Evolutionary conservation across 495 filamentous ascomycete species (phyloP).

Genomic region (Halenospora varia): DNA sequence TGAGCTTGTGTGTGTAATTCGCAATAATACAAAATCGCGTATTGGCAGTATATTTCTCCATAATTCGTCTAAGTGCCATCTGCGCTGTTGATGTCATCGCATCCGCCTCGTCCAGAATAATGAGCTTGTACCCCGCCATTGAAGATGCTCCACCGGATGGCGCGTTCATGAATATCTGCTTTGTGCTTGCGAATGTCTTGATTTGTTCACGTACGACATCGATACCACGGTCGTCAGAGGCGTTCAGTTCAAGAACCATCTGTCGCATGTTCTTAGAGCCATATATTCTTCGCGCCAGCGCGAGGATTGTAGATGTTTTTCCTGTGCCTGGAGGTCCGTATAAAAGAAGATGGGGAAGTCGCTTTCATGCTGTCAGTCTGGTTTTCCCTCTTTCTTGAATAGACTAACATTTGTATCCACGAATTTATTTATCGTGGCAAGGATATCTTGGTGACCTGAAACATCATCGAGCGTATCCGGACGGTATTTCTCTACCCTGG

Average conservation of each 20-base stretch:
- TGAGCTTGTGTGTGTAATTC: slow-evolving; percentile 99
- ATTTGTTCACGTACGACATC: slow-evolving; percentile 98
- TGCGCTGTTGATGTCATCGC: slow-evolving; percentile 97
- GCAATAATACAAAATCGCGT: slow-evolving; percentile 98
- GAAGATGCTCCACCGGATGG: slow-evolving; percentile 58
- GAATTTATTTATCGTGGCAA: slow-evolving; percentile 95
- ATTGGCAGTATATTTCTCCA: slow-evolving; percentile 99
- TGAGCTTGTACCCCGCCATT: slow-evolving; percentile 71
- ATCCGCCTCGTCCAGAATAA: slow-evolving; percentile 96
- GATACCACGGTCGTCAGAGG: slow-evolving; percentile 95
- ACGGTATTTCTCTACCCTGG: slow-evolving; percentile 98
- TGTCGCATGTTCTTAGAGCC: slow-evolving; percentile 89
- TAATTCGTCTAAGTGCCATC: slow-evolving; percentile 94
- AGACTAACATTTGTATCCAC: slow-evolving; percentile 73
- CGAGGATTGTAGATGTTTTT: slow-evolving; percentile 94
- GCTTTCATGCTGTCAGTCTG: slow-evolving; percentile 32
- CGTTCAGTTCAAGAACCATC: slow-evolving; percentile 97
- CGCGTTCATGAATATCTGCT: slow-evolving; percentile 54
- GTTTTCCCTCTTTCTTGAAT: not conserved
- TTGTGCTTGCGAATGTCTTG: slow-evolving; percentile 89
- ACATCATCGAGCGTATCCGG: slow-evolving; percentile 87
- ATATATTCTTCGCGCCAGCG: slow-evolving; percentile 87
- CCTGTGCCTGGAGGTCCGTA: slow-evolving; percentile 97
- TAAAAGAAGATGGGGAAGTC: slow-evolving; percentile 93
- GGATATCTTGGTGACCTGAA: slow-evolving; percentile 95